Percentiles rank a stretch among this genome's conserved stretches.
Conservation (phyloP, 345 rosid species). For the Triadica sebifera region DNA sequence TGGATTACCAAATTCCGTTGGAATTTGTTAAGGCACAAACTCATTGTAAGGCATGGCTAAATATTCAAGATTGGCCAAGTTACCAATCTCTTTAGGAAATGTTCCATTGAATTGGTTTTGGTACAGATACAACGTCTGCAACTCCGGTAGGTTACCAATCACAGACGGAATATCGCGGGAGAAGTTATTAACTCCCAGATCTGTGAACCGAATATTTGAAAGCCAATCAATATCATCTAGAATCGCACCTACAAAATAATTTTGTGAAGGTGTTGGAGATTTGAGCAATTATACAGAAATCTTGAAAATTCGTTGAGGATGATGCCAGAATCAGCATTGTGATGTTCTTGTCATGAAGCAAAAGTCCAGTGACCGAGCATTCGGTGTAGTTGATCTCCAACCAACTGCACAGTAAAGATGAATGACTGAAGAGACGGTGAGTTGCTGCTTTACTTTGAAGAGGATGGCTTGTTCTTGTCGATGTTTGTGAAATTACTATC, state of each 20-base stretch:
- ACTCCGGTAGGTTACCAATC: constrained; percentile 43
- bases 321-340: constrained; percentile 40
- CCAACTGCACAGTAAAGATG: constrained; percentile 69
- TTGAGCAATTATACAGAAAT: constrained; percentile 55
- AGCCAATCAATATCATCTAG: constrained; percentile 60
- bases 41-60: constrained; percentile 46
- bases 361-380: constrained; percentile 43
- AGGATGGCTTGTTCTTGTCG: constrained; percentile 45
- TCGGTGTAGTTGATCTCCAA: constrained; percentile 41
- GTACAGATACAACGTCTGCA: constrained; percentile 39
- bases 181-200: constrained; percentile 56
- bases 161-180: constrained; percentile 63
- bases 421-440: constrained; percentile 44
- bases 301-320: constrained; percentile 65
- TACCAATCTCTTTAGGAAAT: constrained; percentile 73
- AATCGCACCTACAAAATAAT: constrained; percentile 58
- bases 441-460: constrained; percentile 45
- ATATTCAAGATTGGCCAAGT: constrained; percentile 53
- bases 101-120: constrained; percentile 60
- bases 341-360: constrained; percentile 37
- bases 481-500: constrained; percentile 38
- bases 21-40: constrained; percentile 56
- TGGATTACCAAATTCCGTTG: constrained; percentile 52
- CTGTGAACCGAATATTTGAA: constrained; percentile 42
- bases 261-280: constrained; percentile 56